These are phyloP conservation scores for Aspergillus costaricaensis DNA, from an alignment of 2,329 filamentous ascomycete species.

Conservation along the genomic window DNA sequence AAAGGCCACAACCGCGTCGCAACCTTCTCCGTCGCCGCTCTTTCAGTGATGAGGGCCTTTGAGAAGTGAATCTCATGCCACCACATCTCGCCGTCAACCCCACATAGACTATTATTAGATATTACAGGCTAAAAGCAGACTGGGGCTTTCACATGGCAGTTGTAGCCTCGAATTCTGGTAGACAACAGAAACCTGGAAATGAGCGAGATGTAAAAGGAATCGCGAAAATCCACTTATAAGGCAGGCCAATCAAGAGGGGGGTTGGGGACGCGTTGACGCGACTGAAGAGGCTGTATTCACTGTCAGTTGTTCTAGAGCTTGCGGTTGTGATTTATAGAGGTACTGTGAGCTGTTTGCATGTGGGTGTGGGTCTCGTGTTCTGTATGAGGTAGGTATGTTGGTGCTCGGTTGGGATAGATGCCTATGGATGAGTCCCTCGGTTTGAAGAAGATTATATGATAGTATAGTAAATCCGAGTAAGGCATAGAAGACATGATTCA, in stretches of 20 bases:
- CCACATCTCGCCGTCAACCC: background rate
- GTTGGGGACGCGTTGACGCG: background rate
- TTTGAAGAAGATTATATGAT: too few species aligned
- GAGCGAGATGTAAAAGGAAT: background rate
- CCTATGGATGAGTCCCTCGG: too few species aligned
- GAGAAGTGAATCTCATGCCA: conserved; percentile 26
- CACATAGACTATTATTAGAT: background rate
- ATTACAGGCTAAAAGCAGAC: background rate
- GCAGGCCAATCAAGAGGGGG: background rate
- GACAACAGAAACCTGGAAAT: background rate
- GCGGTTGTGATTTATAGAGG: background rate
- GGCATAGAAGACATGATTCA: too few species aligned
- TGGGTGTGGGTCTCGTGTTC: too few species aligned
- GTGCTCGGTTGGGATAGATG: too few species aligned
- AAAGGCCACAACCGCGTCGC: conserved; percentile 47
- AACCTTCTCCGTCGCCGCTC: conserved; percentile 40
- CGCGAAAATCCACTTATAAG: conserved; percentile 2
- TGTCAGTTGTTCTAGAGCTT: background rate
- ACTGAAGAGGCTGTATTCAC: background rate
- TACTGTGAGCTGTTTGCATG: too few species aligned
- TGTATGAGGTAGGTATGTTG: too few species aligned
- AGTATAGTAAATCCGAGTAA: too few species aligned
- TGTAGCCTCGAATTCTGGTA: background rate
- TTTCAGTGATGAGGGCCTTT: conserved; percentile 43
- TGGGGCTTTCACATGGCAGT: background rate